Evolutionary conservation across 768 basidiomycete genomes (phyloP), one percentile per base, ranked within the genome.

Genomic region (Lactarius pseudohatsudake): DNA sequence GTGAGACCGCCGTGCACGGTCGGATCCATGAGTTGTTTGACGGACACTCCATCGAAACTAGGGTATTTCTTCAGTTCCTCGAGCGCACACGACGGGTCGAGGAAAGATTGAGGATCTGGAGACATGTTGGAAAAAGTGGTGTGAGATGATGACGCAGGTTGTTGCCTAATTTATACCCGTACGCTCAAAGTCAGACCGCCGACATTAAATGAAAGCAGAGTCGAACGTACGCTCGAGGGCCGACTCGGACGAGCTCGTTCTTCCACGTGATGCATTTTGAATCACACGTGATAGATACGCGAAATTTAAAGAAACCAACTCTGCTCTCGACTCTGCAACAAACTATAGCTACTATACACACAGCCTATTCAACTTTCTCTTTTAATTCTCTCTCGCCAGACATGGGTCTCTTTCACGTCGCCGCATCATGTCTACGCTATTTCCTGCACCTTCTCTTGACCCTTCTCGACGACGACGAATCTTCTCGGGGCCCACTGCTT

Each of bases 1-100:
- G 97, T 97, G 71, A 99, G 86, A 15, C 97, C 97, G 22, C 94
- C 95, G 73, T 94, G 89, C 69, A 87, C 78, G 56, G 80, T 82
- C 0, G 91, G 90, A 81, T 97, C 86, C 87, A 98, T 95, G 71
- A 98, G 88, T 74, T 98, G 91, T 9, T 78, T 64, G 67, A 92
- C 83, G 66, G 90, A 86, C 59, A 99, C 85, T 50, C 97, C 96
- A 86, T 99, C 96, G 11, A 77, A 75, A 63, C 81, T 80, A 30
- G 78, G 26, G 75, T 98, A 98, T 3, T 83, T 76, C 71, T 83
- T 80, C 74, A 99, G 89, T 73, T 88, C 84, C 47, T 88, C 84
- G 64, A 96, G 73, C 59, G 96, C 97, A 68, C 82, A 77, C 57
- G 86, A 79, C 7, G 70, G 36, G 71, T 68, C 64, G 73, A 70